Percentiles rank a stretch among this genome's conserved stretches.
Evolutionary conservation across 352 stramenopile genomes (phyloP).

Genomic region (Thalassiosira pacifica): DNA sequence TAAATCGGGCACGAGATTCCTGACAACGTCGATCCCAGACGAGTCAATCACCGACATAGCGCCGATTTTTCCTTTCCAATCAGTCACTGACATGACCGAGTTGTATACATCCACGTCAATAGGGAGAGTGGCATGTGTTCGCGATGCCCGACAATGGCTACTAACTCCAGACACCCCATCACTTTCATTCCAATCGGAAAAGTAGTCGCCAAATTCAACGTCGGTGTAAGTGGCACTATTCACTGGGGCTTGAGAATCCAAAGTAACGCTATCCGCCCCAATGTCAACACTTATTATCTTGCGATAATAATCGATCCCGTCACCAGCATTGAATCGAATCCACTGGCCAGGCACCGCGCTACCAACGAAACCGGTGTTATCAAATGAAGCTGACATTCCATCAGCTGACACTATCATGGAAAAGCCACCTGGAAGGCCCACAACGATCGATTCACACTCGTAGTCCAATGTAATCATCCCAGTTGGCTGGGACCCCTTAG

Average conservation of each 20-base stretch:
- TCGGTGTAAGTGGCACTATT: conserved; percentile 64
- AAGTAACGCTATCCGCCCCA: conserved; percentile 40
- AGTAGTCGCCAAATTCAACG: conserved; percentile 80
- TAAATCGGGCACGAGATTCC: conserved; percentile 61
- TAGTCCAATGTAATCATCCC: conserved; percentile 85
- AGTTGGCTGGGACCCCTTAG: conserved; percentile 84
- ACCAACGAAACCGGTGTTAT: conserved; percentile 49
- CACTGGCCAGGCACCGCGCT: conserved; percentile 53
- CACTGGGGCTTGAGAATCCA: conserved; percentile 49
- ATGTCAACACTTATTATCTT: conserved; percentile 58
- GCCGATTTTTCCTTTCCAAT: conserved; percentile 80
- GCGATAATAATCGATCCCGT: conserved; percentile 71
- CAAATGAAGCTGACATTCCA: conserved; percentile 70
- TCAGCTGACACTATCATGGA: conserved; percentile 65
- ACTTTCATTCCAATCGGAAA: conserved; percentile 71
- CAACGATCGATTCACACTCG: conserved; percentile 79
- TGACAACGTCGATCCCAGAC: conserved; percentile 67
- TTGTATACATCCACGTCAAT: conserved; percentile 83
- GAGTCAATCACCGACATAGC: conserved; percentile 85
- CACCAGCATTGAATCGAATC: conserved; percentile 68
- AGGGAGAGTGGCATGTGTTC: conserved; percentile 75
- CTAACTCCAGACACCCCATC: conserved; percentile 69
- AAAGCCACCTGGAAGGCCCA: conserved; percentile 39
- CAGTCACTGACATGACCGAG: conserved; percentile 56
- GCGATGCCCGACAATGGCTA: conserved; percentile 63